phyloP scores from a whole-genome alignment of 2,329 filamentous ascomycete species.

The Coniella lustricola region DNA sequence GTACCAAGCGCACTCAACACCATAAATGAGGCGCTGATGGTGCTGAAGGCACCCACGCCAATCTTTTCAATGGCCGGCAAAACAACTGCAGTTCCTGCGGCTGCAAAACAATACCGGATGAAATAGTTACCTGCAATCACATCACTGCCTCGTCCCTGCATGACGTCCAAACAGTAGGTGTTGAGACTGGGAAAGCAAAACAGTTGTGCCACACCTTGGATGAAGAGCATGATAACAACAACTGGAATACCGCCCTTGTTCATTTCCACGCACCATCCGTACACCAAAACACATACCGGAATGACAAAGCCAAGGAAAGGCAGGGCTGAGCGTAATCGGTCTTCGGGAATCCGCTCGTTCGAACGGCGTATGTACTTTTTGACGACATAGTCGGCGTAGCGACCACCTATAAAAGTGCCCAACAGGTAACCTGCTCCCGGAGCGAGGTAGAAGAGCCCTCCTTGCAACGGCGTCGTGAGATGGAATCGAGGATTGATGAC shows the following conservation, averaged over 20 bases:
- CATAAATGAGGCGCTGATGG: conserved; percentile 56
- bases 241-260: conserved; percentile 36
- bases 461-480: conserved; percentile 55
- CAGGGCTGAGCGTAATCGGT: conserved; percentile 56
- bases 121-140: conserved; percentile 78
- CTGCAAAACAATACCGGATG: conserved; percentile 68
- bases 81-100: conserved; percentile 61
- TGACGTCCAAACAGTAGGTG: conserved; percentile 75
- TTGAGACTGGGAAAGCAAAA: conserved; percentile 65
- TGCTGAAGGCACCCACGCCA: conserved; percentile 76
- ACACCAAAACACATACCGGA: conserved; percentile 60
- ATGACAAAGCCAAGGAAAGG: conserved; percentile 54
- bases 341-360: conserved; percentile 59
- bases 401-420: conserved; percentile 60
- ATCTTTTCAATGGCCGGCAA: conserved; percentile 67
- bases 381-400: conserved; percentile 61
- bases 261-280: conserved; percentile 49
- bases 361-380: conserved; percentile 49
- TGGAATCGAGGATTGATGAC: conserved; percentile 64
- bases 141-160: conserved; percentile 63
- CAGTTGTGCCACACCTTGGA: conserved; percentile 61
- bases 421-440: conserved; percentile 60
- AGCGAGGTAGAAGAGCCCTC: conserved; percentile 63
- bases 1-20: conserved; percentile 36
- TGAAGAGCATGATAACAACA: conserved; percentile 60